Evolutionary conservation across 345 rosid species (phyloP), one percentile per base, ranked within the genome.

Genomic region (Eucalyptus polyanthemos): DNA sequence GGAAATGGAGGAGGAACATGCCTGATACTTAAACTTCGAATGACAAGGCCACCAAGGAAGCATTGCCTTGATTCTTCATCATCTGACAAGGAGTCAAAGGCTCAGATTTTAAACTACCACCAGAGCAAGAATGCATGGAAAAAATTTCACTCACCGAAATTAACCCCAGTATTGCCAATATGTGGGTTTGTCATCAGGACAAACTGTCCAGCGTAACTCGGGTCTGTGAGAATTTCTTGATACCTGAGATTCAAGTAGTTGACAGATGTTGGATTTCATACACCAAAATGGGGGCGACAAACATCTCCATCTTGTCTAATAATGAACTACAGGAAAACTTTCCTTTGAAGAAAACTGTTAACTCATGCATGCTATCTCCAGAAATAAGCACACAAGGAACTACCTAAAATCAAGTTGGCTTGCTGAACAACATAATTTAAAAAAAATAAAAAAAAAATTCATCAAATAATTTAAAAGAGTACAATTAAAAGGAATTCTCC

Each of bases 131-230:
- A 40, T 45, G 22, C 14, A 9, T 87, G 47, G 37, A 42, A 87
- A 53, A 13, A 88, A 17, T 22, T 81, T 62, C 54, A 92, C 96
- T 88, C 86, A 96, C 99, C 99, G 56, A 93, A 94, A 93, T 98
- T 98, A 67, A 98, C 96, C 87, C 99, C 99, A 29, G 99, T 98
- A 91, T 98, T 97, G 92, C 99, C 99, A 89, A 96, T 98, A 90
- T 96, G 99, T 10, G 99, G 99, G 92, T 96, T 96, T 54, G 99
- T 98, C 99, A 96, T 98, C 89, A 98, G 88, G 89, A 97, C 99
- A 95, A 97, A 98, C 92, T 98, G 99, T 9, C 99, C 99, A 3
- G 98, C 98, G 88, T 97, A 97, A 92, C 99, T 98, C 58, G 99
- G 99, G 90, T 97, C 99, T 22, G 99, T 97, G 4, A 98, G 95